Evolutionary conservation across 768 basidiomycete species (phyloP).

Genomic region (Pholiota conissans): DNA sequence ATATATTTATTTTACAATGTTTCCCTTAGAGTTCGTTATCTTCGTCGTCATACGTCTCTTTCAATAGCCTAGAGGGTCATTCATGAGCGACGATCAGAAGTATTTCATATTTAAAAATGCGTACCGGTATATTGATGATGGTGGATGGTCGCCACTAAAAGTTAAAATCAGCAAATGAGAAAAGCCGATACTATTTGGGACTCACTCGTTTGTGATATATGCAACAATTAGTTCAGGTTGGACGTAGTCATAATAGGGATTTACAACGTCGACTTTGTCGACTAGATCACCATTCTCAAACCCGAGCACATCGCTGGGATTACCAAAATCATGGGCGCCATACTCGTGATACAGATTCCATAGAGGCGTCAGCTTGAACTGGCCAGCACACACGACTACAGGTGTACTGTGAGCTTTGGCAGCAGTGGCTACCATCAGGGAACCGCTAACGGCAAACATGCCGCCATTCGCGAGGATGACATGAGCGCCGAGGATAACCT

Average conservation of each 20-base stretch:
- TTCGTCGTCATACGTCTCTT: constrained; percentile 95
- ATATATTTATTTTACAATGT: constrained; percentile 14
- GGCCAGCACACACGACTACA: constrained; percentile 91
- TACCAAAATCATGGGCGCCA: constrained; percentile 79
- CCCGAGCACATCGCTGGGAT: constrained; percentile 59
- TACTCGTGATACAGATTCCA: constrained; percentile 90
- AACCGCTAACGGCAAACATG: constrained; percentile 87
- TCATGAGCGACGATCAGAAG: constrained; percentile 12
- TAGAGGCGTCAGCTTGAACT: constrained; percentile 92
- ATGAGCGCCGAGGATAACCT: constrained; percentile 93
- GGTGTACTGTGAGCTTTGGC: constrained; percentile 90
- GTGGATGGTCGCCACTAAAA: constrained; percentile 90
- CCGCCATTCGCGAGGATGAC: constrained; percentile 97
- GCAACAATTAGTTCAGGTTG: constrained; percentile 89
- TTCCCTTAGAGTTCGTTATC: constrained; percentile 71
- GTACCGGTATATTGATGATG: constrained; percentile 87
- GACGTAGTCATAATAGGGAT: constrained; percentile 97
- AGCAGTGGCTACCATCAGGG: constrained; percentile 81
- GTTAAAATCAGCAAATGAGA: constrained; percentile 10
- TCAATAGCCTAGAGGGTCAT: constrained; percentile 60
- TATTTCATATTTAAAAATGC: constrained; percentile 15
- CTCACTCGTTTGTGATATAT: constrained; percentile 97
- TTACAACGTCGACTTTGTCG: constrained; percentile 89
- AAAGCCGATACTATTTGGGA: constrained; percentile 17
- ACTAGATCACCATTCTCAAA: constrained; percentile 79